These are phyloP conservation scores for Rhodotorula sp. DNA, from an alignment of 1,284 basidiomycete genomes.

Conservation along the genomic window DNA sequence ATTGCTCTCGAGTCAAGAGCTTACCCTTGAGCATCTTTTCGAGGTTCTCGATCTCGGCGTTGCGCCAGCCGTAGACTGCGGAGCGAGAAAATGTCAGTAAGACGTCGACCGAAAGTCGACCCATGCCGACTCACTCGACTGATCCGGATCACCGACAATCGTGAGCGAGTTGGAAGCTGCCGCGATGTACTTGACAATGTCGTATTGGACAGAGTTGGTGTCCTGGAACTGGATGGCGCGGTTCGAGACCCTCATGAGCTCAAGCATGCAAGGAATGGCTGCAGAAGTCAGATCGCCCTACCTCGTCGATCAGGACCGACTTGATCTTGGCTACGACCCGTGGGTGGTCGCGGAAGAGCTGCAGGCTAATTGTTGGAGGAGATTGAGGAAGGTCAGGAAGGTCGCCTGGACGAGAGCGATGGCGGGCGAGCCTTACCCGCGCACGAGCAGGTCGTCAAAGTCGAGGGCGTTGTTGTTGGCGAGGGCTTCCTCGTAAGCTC, in stretches of 20 bases:
- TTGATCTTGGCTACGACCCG: constrained; percentile 63
- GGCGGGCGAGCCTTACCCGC: constrained; percentile 45
- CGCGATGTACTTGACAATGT: constrained; percentile 75
- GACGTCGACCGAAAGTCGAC: neutral
- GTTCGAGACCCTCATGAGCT: neutral
- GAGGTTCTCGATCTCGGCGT: constrained; percentile 77
- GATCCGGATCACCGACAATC: constrained; percentile 89
- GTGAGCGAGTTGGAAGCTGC: constrained; percentile 62
- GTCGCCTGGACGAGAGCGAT: neutral
- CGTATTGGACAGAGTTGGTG: constrained; percentile 82
- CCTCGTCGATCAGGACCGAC: constrained; percentile 87
- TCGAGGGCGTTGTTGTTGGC: constrained; percentile 71
- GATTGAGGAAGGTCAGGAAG: neutral
- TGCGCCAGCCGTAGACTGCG: constrained; percentile 84
- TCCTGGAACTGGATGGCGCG: constrained; percentile 63
- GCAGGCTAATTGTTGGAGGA: constrained; percentile 53
- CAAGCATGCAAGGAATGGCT: neutral
- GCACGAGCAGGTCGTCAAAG: constrained; percentile 81
- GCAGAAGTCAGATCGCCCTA: constrained; percentile 55
- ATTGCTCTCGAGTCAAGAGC: neutral
- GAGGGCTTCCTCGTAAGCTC: constrained; percentile 67
- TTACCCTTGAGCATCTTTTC: constrained; percentile 69
- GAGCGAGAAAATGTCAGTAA: neutral
- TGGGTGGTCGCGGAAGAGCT: constrained; percentile 63
- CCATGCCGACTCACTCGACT: constrained; percentile 62